A percentile compares a stretch with the other conserved stretches of the same genome.
Evolutionary conservation across 768 basidiomycete species (phyloP).

Genomic region (Megacollybia marginata): DNA sequence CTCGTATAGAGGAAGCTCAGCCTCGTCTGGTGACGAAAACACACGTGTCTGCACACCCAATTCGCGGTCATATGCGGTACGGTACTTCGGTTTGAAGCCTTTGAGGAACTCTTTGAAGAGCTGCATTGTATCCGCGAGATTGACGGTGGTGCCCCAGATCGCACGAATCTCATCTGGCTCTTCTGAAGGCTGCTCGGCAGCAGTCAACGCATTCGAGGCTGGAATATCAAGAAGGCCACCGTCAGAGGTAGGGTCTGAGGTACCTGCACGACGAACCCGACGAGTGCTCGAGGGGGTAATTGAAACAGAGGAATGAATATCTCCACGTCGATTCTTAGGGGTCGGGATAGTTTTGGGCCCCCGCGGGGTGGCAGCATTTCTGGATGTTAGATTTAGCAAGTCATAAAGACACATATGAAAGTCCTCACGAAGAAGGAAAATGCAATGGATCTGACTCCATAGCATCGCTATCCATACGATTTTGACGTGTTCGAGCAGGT

Average conservation of each 20-base stretch:
- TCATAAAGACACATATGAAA: not conserved
- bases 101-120: constrained; percentile 83
- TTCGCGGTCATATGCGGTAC: constrained; percentile 62
- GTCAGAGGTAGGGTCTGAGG: constrained; percentile 48
- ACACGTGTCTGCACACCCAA: constrained; percentile 43
- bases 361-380: constrained; percentile 19
- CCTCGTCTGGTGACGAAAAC: constrained; percentile 56
- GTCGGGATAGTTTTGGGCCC: constrained; percentile 48
- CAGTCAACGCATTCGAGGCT: constrained; percentile 56
- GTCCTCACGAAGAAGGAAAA: constrained; percentile 53
- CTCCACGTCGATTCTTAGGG: constrained; percentile 73
- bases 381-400: not conserved
- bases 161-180: constrained; percentile 82
- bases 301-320: constrained; percentile 79
- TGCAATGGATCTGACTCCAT: constrained; percentile 59
- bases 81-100: constrained; percentile 91
- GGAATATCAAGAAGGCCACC: constrained; percentile 51
- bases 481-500: constrained; percentile 40
- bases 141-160: constrained; percentile 98
- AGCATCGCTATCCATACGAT: constrained; percentile 19
- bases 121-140: constrained; percentile 85
- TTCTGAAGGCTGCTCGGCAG: constrained; percentile 52
- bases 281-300: constrained; percentile 43
- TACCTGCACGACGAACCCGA: constrained; percentile 27
- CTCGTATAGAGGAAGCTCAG: constrained; percentile 69